These are phyloP conservation scores for Pouteria campechiana DNA, from an alignment of 179 eudicot species.

Conservation along the genomic window DNA sequence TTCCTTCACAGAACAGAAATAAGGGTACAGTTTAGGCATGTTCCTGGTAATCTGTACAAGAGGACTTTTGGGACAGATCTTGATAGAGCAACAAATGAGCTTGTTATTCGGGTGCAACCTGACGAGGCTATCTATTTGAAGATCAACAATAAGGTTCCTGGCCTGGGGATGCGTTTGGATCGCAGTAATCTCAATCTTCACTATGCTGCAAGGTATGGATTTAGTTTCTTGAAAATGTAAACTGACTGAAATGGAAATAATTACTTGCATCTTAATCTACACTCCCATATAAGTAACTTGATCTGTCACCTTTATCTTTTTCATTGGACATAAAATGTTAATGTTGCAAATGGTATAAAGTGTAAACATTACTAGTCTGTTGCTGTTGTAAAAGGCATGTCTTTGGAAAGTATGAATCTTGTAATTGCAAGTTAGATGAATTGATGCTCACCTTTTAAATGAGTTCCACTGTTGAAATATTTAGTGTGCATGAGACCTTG, in stretches of 20 bases:
- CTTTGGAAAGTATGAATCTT: too few species aligned
- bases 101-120: constrained; percentile 92
- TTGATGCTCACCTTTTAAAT: too few species aligned
- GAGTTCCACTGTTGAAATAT: too few species aligned
- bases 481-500: too few species aligned
- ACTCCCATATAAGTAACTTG: not conserved
- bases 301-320: not conserved
- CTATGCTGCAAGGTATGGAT: constrained; percentile 76
- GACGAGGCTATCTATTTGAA: constrained; percentile 88
- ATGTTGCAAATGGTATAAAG: too few species aligned
- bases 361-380: too few species aligned
- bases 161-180: constrained; percentile 88
- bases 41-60: constrained; percentile 85
- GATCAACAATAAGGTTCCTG: constrained; percentile 96
- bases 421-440: too few species aligned
- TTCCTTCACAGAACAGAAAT: constrained; percentile 68
- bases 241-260: too few species aligned
- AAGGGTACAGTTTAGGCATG: constrained; percentile 88
- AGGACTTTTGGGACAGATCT: constrained; percentile 69
- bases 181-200: constrained; percentile 89
- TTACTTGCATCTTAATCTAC: too few species aligned
- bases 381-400: too few species aligned
- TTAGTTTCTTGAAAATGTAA: not conserved
- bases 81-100: constrained; percentile 87
- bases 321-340: too few species aligned